phyloP scores from a whole-genome alignment of 164 flowering plant genomes.

The Warburgia ugandensis region DNA sequence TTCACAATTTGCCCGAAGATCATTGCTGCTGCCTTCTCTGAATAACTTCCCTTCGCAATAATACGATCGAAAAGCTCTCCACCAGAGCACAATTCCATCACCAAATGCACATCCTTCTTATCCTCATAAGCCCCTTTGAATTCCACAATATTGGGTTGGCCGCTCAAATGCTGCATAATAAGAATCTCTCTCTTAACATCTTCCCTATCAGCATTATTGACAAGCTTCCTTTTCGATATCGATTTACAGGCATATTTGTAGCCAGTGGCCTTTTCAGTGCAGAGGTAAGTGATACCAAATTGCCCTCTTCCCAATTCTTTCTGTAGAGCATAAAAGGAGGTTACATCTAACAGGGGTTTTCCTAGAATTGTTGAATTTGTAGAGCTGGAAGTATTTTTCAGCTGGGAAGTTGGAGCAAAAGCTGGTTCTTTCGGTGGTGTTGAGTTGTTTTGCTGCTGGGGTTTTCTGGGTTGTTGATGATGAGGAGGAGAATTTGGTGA shows the following conservation, averaged over 20 bases:
- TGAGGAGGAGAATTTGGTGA: slow-evolving; percentile 23
- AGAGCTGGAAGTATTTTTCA: background rate
- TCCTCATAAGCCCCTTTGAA: slow-evolving; percentile 86
- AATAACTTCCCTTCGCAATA: slow-evolving; percentile 45
- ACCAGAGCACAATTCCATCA: slow-evolving; percentile 89
- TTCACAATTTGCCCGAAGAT: slow-evolving; percentile 64
- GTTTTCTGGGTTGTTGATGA: slow-evolving; percentile 6
- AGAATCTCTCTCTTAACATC: slow-evolving; percentile 68
- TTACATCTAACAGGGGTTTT: slow-evolving; percentile 42
- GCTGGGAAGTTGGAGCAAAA: slow-evolving; percentile 1
- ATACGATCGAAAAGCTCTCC: slow-evolving; percentile 90
- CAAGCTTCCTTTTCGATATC: slow-evolving; percentile 59
- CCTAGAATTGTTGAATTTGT: slow-evolving; percentile 23
- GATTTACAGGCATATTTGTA: slow-evolving; percentile 71
- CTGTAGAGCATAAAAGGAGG: slow-evolving; percentile 35
- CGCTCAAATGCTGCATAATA: slow-evolving; percentile 62
- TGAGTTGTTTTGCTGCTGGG: slow-evolving; percentile 6
- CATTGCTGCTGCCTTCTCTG: slow-evolving; percentile 68
- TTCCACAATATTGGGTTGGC: slow-evolving; percentile 86
- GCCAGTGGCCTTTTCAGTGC: slow-evolving; percentile 56
- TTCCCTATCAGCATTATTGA: slow-evolving; percentile 35
- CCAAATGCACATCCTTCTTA: slow-evolving; percentile 43
- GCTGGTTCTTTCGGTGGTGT: slow-evolving; percentile 10
- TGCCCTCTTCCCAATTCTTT: slow-evolving; percentile 81
- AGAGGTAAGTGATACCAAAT: slow-evolving; percentile 70